A percentile compares a stretch with the other conserved stretches of the same genome.
These are phyloP conservation scores for Trametes hirsuta DNA, from an alignment of 1,284 basidiomycete species.

Conservation along the genomic window DNA sequence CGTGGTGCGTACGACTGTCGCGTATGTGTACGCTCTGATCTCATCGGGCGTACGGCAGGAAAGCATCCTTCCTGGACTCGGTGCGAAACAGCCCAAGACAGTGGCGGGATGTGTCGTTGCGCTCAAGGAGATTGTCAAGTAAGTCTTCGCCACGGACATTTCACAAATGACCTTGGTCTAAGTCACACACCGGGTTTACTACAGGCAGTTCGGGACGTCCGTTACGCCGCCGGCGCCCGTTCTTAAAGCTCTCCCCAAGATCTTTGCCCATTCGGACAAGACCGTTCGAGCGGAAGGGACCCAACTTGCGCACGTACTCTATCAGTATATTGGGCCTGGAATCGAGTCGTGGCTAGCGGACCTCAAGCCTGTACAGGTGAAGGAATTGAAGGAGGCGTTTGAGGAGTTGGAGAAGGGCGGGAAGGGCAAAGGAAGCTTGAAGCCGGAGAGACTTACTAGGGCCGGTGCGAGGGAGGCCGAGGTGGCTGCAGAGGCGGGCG, in stretches of 20 bases:
- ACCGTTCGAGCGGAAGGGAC: constrained; percentile 93
- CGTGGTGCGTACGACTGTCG: constrained; percentile 65
- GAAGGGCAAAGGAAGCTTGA: constrained; percentile 80
- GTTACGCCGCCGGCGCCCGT: constrained; percentile 78
- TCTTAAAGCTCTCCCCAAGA: constrained; percentile 88
- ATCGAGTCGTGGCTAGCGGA: constrained; percentile 90
- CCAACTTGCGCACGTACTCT: constrained; percentile 75
- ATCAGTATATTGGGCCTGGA: constrained; percentile 88
- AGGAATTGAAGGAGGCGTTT: constrained; percentile 93
- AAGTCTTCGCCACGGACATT: constrained; percentile 26
- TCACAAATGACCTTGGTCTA: neutral
- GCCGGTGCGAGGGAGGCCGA: constrained; percentile 78
- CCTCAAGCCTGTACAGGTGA: constrained; percentile 97
- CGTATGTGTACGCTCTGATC: constrained; percentile 11
- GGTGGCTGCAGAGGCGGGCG: constrained; percentile 48
- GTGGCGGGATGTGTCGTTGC: constrained; percentile 84
- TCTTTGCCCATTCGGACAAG: constrained; percentile 96
- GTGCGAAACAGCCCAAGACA: constrained; percentile 94
- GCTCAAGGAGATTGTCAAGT: constrained; percentile 81
- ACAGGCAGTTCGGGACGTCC: constrained; percentile 83
- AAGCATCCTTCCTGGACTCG: constrained; percentile 84
- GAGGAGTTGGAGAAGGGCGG: constrained; percentile 83
- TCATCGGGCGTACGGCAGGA: constrained; percentile 50
- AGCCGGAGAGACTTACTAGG: constrained; percentile 81
- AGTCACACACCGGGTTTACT: neutral